phyloP scores from a whole-genome alignment of 352 stramenopile genomes.

The Thraustotheca clavata region DNA sequence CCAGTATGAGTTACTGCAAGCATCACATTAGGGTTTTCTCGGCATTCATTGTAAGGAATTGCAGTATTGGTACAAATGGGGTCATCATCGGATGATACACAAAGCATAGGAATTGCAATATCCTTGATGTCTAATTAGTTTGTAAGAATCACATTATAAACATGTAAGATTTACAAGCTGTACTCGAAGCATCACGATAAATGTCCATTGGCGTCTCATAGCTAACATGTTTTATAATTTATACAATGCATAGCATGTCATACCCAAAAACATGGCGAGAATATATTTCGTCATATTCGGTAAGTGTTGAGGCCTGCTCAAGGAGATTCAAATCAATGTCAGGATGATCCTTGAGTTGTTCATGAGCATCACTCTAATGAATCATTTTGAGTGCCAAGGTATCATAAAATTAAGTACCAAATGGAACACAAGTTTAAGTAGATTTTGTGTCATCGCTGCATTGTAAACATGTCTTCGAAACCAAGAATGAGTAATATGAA shows the following conservation, averaged over 20 bases:
- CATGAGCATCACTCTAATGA: conserved; percentile 42
- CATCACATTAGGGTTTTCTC: conserved; percentile 53
- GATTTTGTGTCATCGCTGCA: conserved; percentile 34
- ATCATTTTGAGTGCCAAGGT: not conserved
- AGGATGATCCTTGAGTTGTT: conserved; percentile 39
- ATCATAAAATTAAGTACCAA: not conserved
- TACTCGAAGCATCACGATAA: conserved; percentile 34
- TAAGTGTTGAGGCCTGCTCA: conserved; percentile 29
- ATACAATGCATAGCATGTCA: conserved; percentile 23
- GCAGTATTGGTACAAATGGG: conserved; percentile 35
- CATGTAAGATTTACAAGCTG: conserved; percentile 17
- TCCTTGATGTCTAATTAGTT: conserved; percentile 28
- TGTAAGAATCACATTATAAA: not conserved
- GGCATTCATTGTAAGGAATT: conserved; percentile 26
- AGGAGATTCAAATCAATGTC: conserved; percentile 38
- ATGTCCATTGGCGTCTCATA: conserved; percentile 23
- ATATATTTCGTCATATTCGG: conserved; percentile 50
- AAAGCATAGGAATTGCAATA: conserved; percentile 37
- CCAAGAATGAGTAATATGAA: conserved; percentile 32
- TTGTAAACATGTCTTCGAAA: conserved; percentile 55
- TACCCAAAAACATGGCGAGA: conserved; percentile 50
- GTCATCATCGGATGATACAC: conserved; percentile 41
- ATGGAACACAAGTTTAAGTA: conserved; percentile 47
- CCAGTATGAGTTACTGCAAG: conserved; percentile 50
- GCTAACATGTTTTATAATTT: not conserved